Base-by-base conservation (phyloP, 306 rosid species). In the Malus asiatica region DNA sequence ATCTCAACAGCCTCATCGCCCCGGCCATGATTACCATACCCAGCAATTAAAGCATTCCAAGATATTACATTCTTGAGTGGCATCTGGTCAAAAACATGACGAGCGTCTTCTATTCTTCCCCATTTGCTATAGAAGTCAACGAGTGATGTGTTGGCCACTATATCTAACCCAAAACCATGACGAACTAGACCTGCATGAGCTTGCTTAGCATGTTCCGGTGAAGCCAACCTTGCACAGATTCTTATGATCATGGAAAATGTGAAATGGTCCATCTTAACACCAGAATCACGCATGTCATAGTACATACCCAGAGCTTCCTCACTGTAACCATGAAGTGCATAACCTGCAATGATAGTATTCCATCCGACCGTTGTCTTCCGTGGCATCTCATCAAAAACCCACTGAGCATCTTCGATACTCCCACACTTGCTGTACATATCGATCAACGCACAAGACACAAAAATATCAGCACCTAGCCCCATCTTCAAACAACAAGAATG, bases 391-490 rank as follows among this genome's bases (percentile, higher is more conserved):
- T 91, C 88, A 76, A 93, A 93, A 29, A 90, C 96, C 71, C 68
- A 83, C 2, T 78, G 93, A 57, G 98, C 97, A 79, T 90, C 98
- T 68, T 86, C 93, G 71, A 93, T 83, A 85, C 84, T 74, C 55
- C 89, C 96, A 78, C 93, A 93, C 89, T 93, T 93, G 75, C 94
- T 84, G 61, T 93, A 91, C 98, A 89, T 93, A 81, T 91, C 96
- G 78, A 93, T 93, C 78, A 93, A 68, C 3, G 93, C 86, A 83
- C 94, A 91, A 25, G 92, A 81, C 76, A 91, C 92, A 32, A 87
- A 91, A 7, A 62, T 85, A 79, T 89, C 85, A 16, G 70, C 85
- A 53, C 68, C 80, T 3, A 81, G 76, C n/a, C 90, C 93, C 83
- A 83, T 86, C 84, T 93, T 93, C 87, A 93, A 71, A 80, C 89